These are phyloP conservation scores for Leptomonas seymouri DNA, from an alignment of 208 protist genomes.

Conservation along the genomic window DNA sequence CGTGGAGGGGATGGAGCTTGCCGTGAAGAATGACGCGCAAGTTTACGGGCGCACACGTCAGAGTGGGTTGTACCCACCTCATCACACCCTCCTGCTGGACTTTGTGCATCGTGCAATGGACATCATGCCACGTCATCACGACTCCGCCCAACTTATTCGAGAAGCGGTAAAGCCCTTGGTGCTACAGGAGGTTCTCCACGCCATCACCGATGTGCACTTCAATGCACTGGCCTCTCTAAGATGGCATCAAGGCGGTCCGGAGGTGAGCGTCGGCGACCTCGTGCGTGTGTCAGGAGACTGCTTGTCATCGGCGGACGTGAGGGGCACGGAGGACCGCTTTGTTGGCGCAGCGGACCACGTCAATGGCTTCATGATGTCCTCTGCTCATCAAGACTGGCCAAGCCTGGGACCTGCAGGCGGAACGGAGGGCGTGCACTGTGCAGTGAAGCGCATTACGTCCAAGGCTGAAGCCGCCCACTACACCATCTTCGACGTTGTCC, in stretches of 20 bases:
- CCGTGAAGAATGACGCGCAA: conserved; percentile 42
- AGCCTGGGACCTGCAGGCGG: conserved; percentile 4
- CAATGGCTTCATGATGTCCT: conserved; percentile 57
- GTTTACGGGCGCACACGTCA: conserved; percentile 40
- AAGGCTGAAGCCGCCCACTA: conserved; percentile 50
- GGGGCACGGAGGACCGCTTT: conserved; percentile 41
- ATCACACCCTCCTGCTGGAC: conserved; percentile 75
- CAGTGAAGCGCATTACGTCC: conserved; percentile 29
- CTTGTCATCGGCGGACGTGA: background rate
- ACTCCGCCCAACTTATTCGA: conserved; percentile 77
- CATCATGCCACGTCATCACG: conserved; percentile 49
- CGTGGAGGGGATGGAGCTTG: conserved; percentile 38
- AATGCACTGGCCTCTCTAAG: conserved; percentile 79
- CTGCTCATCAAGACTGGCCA: conserved; percentile 56
- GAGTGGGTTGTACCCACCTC: conserved; percentile 78
- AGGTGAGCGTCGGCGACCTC: conserved; percentile 64
- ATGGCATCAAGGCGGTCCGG: conserved; percentile 44
- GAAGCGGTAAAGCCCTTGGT: conserved; percentile 61
- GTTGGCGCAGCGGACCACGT: conserved; percentile 73
- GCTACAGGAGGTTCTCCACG: conserved; percentile 70
- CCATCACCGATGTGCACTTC: conserved; percentile 79
- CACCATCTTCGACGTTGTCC: conserved; percentile 62
- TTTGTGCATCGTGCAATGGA: conserved; percentile 66
- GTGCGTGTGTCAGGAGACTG: conserved; percentile 28
- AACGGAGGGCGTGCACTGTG: background rate